phyloP scores from a whole-genome alignment of 2,329 filamentous ascomycete genomes.

The Teratosphaeria viscida region DNA sequence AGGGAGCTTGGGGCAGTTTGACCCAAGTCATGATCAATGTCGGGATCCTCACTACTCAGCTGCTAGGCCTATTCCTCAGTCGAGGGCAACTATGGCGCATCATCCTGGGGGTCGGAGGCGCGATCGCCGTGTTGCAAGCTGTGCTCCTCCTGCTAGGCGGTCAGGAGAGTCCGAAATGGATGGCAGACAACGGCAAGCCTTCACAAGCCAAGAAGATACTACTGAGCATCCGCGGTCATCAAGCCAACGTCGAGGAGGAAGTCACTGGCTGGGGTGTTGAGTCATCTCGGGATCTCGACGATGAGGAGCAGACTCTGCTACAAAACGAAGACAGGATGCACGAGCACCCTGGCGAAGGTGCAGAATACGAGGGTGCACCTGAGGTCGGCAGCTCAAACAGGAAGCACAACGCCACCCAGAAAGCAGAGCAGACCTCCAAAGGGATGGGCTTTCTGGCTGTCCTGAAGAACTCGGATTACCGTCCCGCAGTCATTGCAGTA shows the following conservation, averaged over 20 bases:
- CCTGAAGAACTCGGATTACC: constrained; percentile 55
- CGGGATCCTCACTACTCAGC: constrained; percentile 75
- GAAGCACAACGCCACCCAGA: constrained; percentile 8
- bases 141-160: constrained; percentile 59
- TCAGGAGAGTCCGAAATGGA: constrained; percentile 80
- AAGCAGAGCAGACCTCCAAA: constrained; percentile 15
- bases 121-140: constrained; percentile 57
- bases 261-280: constrained; percentile 40
- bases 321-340: constrained; percentile 7
- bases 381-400: constrained; percentile 9
- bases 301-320: constrained; percentile 65
- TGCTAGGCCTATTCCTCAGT: constrained; percentile 79
- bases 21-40: constrained; percentile 87
- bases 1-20: constrained; percentile 62
- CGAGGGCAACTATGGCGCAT: constrained; percentile 69
- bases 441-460: constrained; percentile 42
- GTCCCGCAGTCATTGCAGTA: constrained; percentile 75
- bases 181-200: constrained; percentile 55
- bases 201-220: constrained; percentile 56
- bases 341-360: neutral
- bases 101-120: constrained; percentile 64
- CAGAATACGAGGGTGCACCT: constrained; percentile 3
- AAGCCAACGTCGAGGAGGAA: constrained; percentile 63
- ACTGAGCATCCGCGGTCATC: constrained; percentile 62
- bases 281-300: constrained; percentile 26